These are phyloP conservation scores for Scheffersomyces segobiensis DNA, from an alignment of 1,139 yeast genomes.

Conservation along the genomic window DNA sequence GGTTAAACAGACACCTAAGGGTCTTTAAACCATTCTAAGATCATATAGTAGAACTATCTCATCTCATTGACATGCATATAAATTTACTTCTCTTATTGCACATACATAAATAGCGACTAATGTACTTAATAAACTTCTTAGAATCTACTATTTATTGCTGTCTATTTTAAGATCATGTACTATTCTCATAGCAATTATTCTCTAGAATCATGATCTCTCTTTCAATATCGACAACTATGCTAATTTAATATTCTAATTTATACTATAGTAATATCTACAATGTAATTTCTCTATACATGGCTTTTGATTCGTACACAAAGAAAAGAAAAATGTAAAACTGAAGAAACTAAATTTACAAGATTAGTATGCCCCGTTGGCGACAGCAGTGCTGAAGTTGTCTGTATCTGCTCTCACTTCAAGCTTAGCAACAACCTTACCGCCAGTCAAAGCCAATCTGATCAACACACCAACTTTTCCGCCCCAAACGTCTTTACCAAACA, in stretches of 20 bases:
- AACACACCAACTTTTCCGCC: constrained; percentile 71
- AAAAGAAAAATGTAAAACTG: background rate
- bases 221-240: too few species aligned
- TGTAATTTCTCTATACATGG: background rate
- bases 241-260: too few species aligned
- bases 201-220: too few species aligned
- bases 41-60: background rate
- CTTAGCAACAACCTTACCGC: constrained; percentile 76
- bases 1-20: background rate
- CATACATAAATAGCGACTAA: background rate
- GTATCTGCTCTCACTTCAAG: constrained; percentile 69
- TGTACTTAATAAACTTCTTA: background rate
- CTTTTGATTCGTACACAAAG: background rate
- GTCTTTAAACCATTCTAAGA: background rate
- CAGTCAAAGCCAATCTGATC: constrained; percentile 70
- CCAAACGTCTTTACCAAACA: constrained; percentile 78
- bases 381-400: constrained; percentile 22
- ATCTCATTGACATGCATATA: background rate
- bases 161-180: background rate
- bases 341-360: background rate
- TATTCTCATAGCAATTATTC: too few species aligned
- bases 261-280: too few species aligned
- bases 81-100: background rate
- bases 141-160: background rate
- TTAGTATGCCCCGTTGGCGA: constrained; percentile 18